Percentiles rank a stretch among this genome's conserved stretches.
Conservation (phyloP, 2,329 filamentous ascomycete genomes). For the Fusarium napiforme region DNA sequence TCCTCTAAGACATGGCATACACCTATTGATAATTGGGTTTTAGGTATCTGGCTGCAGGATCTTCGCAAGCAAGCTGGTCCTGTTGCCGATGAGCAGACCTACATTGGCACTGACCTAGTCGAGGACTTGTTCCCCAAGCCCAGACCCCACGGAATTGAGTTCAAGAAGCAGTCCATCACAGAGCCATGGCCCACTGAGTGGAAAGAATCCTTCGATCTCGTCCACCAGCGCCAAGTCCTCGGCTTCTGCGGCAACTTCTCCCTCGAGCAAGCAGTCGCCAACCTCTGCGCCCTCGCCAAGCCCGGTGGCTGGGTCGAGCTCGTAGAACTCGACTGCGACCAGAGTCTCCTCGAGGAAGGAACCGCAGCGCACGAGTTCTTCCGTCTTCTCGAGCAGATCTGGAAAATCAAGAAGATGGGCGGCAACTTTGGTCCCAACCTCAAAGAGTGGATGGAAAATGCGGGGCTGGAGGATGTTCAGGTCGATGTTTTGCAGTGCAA, state of each 20-base stretch:
- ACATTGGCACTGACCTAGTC: background rate
- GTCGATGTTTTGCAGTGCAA: constrained; percentile 3
- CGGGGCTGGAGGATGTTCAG: background rate
- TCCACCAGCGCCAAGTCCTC: constrained; percentile 6
- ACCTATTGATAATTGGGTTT: background rate
- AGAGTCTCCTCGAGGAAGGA: background rate
- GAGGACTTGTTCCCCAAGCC: background rate
- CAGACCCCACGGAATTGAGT: background rate
- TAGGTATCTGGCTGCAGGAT: background rate
- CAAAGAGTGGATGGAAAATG: constrained; percentile 8
- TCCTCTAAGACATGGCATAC: background rate
- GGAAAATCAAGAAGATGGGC: constrained; percentile 13
- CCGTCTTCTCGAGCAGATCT: constrained; percentile 2
- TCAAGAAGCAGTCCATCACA: background rate
- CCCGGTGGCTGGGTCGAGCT: constrained; percentile 2
- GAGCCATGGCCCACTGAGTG: constrained; percentile 3
- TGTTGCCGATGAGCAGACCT: background rate
- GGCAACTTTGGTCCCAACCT: background rate
- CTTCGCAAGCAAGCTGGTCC: background rate
- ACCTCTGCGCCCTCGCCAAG: constrained; percentile 1
- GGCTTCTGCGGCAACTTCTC: constrained; percentile 5
- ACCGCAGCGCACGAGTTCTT: constrained; percentile 3
- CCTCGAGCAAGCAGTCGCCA: background rate
- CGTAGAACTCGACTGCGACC: constrained; percentile 2
- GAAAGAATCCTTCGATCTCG: background rate